Percentiles rank a stretch among this genome's conserved stretches.
Conservation (phyloP, 2,329 filamentous ascomycete genomes). For the Ophiostoma ips region DNA sequence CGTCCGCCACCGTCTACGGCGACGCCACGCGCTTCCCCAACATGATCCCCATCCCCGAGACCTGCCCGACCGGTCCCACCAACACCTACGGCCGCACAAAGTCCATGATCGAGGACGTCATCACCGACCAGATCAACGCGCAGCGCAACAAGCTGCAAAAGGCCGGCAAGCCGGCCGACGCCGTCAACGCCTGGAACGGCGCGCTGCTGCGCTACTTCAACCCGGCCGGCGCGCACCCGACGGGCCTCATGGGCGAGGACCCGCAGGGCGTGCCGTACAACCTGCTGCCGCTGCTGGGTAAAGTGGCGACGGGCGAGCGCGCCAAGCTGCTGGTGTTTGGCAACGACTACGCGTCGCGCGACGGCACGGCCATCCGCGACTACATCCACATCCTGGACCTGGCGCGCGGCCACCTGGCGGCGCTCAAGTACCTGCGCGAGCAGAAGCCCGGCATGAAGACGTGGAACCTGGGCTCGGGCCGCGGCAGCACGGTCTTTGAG, state of each 20-base stretch:
- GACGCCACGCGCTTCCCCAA: slow-evolving; percentile 90
- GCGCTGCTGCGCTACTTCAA: slow-evolving; percentile 96
- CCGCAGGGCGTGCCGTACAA: slow-evolving; percentile 94
- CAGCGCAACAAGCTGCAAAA: slow-evolving; percentile 75
- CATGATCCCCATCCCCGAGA: slow-evolving; percentile 98
- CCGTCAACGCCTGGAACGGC: slow-evolving; percentile 77
- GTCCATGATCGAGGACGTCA: slow-evolving; percentile 78
- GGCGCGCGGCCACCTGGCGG: slow-evolving; percentile 70
- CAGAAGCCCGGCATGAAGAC: slow-evolving; percentile 80
- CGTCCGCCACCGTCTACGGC: slow-evolving; percentile 94
- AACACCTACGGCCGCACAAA: slow-evolving; percentile 98
- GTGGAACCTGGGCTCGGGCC: slow-evolving; percentile 93
- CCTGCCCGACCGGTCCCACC: slow-evolving; percentile 89
- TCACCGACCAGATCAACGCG: slow-evolving; percentile 78
- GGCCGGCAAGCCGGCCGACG: slow-evolving; percentile 58
- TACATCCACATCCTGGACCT: slow-evolving; percentile 96
- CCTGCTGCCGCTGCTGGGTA: slow-evolving; percentile 80
- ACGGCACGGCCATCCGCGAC: slow-evolving; percentile 90
- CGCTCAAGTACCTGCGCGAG: slow-evolving; percentile 77
- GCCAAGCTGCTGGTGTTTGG: slow-evolving; percentile 93
- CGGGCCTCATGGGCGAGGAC: slow-evolving; percentile 95
- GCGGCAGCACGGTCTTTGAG: slow-evolving; percentile 89
- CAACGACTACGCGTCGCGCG: slow-evolving; percentile 79
- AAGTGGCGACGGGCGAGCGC: slow-evolving; percentile 89
- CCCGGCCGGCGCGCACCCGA: slow-evolving; percentile 86